Percentiles rank a stretch among this genome's conserved stretches.
Conservation (phyloP, 345 rosid species). For the Bruguiera gymnorhiza region DNA sequence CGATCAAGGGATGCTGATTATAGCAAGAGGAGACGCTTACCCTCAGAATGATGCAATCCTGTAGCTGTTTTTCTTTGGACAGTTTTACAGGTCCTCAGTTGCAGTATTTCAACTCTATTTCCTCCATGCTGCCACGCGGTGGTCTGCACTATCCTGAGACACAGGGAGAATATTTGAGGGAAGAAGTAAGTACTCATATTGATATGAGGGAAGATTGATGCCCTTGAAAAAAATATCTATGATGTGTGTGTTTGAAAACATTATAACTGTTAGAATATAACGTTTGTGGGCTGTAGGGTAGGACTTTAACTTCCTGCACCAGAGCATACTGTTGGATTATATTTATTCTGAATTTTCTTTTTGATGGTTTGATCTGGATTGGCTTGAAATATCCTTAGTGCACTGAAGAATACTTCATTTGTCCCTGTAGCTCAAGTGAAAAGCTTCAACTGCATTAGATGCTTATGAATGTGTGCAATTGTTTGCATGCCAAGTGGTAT, state of each 20-base stretch:
- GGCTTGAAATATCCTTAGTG: background rate
- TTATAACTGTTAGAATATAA: background rate
- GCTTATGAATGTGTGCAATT: background rate
- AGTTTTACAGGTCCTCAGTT: conserved; percentile 8
- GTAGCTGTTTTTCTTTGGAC: conserved; percentile 14
- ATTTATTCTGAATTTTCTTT: background rate
- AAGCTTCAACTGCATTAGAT: background rate
- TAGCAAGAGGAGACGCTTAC: conserved; percentile 64
- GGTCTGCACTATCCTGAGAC: conserved; percentile 17
- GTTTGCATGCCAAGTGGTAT: background rate
- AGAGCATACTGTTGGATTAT: background rate
- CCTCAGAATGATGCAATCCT: conserved; percentile 38
- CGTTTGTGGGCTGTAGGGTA: background rate
- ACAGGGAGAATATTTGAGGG: conserved; percentile 35
- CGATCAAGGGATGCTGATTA: conserved; percentile 75
- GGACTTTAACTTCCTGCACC: background rate
- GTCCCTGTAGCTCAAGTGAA: background rate
- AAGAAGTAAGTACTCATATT: conserved; percentile 49
- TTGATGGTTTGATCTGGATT: background rate
- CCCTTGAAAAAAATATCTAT: conserved; percentile 21
- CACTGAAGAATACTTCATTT: no score
- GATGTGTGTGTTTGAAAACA: conserved; percentile 34
- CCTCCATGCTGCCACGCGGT: background rate
- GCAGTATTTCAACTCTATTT: background rate
- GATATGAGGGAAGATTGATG: conserved; percentile 31